Conservation (phyloP, 139 green algal species). For the Tetraselmis chui region DNA sequence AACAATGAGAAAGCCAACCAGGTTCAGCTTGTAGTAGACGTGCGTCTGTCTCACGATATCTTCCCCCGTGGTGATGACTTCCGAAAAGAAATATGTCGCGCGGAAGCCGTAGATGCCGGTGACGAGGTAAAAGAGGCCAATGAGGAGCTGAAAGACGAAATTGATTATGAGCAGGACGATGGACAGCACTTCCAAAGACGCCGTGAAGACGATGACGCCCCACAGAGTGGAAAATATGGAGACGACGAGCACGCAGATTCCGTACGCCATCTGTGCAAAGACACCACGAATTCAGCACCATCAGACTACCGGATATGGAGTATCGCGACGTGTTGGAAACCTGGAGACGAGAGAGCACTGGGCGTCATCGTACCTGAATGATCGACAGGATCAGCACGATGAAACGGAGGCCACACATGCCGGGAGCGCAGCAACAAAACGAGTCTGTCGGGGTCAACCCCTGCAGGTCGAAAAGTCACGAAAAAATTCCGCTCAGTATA, state of each 20-base stretch:
- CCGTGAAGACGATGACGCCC: not conserved
- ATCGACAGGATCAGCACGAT: not conserved
- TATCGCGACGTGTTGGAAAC: too few species aligned
- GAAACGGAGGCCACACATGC: not conserved
- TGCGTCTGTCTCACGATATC: not conserved
- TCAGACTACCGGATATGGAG: too few species aligned
- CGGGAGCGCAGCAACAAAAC: not conserved
- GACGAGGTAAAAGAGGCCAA: not conserved
- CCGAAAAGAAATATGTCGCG: not conserved
- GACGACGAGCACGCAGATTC: not conserved
- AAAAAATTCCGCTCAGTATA: not conserved
- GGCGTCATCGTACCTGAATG: too few species aligned
- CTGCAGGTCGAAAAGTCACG: not conserved
- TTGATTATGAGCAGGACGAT: not conserved
- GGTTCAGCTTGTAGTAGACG: not conserved
- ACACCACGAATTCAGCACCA: too few species aligned
- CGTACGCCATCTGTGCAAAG: not conserved
- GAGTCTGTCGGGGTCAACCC: not conserved
- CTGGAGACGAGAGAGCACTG: too few species aligned
- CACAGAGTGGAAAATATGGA: not conserved
- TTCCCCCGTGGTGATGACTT: not conserved
- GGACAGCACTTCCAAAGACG: not conserved
- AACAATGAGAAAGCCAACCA: not conserved
- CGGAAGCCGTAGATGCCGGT: not conserved
- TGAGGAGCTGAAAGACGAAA: not conserved